phyloP scores from a whole-genome alignment of 805 yeast genomes.

The Pichia deserticola region DNA sequence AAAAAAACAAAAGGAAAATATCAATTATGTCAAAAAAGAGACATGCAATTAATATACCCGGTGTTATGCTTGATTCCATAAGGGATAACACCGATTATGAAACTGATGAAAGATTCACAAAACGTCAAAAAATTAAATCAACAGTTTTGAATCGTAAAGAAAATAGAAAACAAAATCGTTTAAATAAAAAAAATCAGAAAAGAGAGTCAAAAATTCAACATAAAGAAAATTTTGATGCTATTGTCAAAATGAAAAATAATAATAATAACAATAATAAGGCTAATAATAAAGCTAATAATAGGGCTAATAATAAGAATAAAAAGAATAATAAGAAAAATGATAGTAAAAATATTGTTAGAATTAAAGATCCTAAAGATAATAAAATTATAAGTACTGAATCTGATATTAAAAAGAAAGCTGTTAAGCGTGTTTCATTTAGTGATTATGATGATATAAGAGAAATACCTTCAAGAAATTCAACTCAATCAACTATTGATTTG shows the following conservation, averaged over 20 bases:
- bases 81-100: slow-evolving; percentile 29
- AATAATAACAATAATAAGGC: neutral
- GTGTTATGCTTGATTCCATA: slow-evolving; percentile 35
- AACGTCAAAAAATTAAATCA: slow-evolving; percentile 19
- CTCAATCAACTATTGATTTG: slow-evolving; percentile 2
- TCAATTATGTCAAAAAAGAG: slow-evolving; percentile 16
- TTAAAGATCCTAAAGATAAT: neutral
- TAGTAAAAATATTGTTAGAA: neutral
- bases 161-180: slow-evolving; percentile 31
- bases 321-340: neutral
- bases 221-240: neutral
- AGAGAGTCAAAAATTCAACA: slow-evolving; percentile 1
- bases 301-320: neutral
- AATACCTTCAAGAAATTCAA: slow-evolving; percentile 9
- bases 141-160: slow-evolving; percentile 28
- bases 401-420: slow-evolving; percentile 7
- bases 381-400: no score
- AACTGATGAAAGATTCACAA: slow-evolving; percentile 25
- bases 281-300: neutral
- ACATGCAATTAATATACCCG: slow-evolving; percentile 36
- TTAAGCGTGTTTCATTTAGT: slow-evolving; percentile 17
- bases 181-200: slow-evolving; percentile 24
- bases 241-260: neutral
- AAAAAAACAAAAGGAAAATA: neutral
- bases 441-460: slow-evolving; percentile 13